Base-by-base conservation (phyloP, 176 grass and related monocot species). In the Phragmites australis region DNA sequence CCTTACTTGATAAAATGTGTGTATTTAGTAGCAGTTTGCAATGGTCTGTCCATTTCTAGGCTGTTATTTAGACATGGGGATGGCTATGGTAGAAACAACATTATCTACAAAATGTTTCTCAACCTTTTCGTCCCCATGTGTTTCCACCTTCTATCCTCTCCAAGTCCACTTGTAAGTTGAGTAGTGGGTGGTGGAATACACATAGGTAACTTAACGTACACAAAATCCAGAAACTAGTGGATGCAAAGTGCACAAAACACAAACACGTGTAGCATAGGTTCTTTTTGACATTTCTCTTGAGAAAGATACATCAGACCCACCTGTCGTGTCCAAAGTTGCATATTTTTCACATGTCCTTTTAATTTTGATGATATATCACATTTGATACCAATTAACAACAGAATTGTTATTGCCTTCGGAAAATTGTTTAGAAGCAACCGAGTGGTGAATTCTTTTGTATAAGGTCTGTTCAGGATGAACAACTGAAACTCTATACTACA, bases 271-370 rank as follows among this genome's bases (percentile, higher is more conserved):
- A 46, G 6, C 13, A 16, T 30, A 61, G 22, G 5, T 45, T 13
- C 0, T 61, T 26, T 21, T 45, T 11, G 42, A 68, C 42, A 45
- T 68, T 61, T n/a, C 21, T 16, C 46, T 42, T 82, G 27, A 18
- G 48, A 46, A 72, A 61, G 51, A 29, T 63, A 47, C 75, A 73
- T 85, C 27, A 14, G 47, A 34, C 11, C 31, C 47, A 65, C 56
- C 10, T 78, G 54, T 26, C 9, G 51, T 77, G n/a, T 58, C 70
- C 43, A 51, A 27, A 16, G 41, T 29, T 17, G 16, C 6, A 30
- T 48, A 27, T 48, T 69, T 62, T 27, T 5, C 7, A 29, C 7
- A 29, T 0, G 19, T 71, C 15, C 65, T 27, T 46, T 9, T 46
- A 18, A 62, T 62, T 34, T 2, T 31, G 5, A 62, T 37, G 25